Evolutionary conservation across 2,329 filamentous ascomycete species (phyloP).

Genomic region (Herpotrichia juniperi): DNA sequence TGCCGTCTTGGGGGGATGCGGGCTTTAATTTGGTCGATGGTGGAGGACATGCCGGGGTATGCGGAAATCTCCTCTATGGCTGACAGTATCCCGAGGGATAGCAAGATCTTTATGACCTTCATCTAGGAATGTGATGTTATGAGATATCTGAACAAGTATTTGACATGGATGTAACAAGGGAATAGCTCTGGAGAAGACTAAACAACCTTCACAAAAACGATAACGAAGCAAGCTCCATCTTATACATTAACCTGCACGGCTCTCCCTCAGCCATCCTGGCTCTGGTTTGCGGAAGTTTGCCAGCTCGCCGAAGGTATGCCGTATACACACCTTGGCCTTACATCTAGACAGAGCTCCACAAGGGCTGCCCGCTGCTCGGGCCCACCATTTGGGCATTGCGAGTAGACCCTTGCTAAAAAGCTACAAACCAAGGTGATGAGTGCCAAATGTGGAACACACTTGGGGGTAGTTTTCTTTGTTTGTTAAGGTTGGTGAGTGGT

Average conservation of each 20-base stretch:
- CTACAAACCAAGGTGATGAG: neutral
- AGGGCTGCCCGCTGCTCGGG: neutral
- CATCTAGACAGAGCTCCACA: neutral
- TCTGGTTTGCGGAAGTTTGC: slow-evolving; percentile 3
- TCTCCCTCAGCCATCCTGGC: neutral
- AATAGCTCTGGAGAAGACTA: too few relatives aligned
- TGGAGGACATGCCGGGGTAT: slow-evolving; percentile 21
- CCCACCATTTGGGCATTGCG: neutral
- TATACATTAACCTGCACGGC: neutral
- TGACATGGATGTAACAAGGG: neutral
- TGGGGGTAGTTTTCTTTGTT: neutral
- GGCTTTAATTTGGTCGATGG: slow-evolving; percentile 14
- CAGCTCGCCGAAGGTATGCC: neutral
- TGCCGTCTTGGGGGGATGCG: slow-evolving; percentile 1
- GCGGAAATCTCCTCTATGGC: slow-evolving; percentile 22
- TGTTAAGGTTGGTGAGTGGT: neutral
- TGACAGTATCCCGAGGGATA: slow-evolving; percentile 15
- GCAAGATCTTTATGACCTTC: slow-evolving; percentile 22
- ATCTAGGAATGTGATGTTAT: slow-evolving; percentile 11
- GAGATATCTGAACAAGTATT: neutral
- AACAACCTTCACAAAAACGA: neutral
- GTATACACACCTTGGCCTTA: neutral
- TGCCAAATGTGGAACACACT: neutral
- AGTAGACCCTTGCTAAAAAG: neutral
- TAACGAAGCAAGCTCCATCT: neutral